Evolutionary conservation across 306 rosid species (phyloP).

Genomic region (Dicorynia guianensis): DNA sequence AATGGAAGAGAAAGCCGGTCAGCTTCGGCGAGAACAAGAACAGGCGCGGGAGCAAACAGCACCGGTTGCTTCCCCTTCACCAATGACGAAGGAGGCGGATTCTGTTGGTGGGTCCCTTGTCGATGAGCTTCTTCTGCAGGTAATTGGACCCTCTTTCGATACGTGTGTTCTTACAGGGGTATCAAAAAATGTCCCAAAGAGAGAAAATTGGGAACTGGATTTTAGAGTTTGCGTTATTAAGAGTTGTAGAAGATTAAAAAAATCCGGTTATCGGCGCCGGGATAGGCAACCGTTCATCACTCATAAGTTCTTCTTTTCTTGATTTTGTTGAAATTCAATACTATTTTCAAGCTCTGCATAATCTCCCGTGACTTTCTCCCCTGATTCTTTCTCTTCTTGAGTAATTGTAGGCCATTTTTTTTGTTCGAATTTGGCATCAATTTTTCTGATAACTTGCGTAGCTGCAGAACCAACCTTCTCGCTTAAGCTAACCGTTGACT

Average conservation of each 20-base stretch:
- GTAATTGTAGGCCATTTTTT: neutral
- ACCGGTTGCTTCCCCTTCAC: conserved; percentile 41
- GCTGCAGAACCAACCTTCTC: too few relatives aligned
- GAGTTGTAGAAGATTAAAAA: neutral
- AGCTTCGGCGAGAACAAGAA: conserved; percentile 35
- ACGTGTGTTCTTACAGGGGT: neutral
- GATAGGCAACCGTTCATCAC: too few relatives aligned
- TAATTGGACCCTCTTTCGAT: conserved; percentile 20
- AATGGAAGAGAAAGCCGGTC: conserved; percentile 53
- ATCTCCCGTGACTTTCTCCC: neutral
- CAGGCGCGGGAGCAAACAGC: conserved; percentile 36
- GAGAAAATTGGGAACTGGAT: conserved; percentile 29
- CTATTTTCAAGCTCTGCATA: conserved; percentile 5
- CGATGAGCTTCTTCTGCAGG: conserved; percentile 69
- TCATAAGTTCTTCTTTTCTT: neutral
- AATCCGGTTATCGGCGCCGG: neutral
- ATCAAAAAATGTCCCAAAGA: neutral
- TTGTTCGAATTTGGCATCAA: too few relatives aligned
- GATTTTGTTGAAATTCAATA: neutral
- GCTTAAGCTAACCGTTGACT: too few relatives aligned
- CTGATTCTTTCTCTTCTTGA: neutral
- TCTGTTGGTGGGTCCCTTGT: conserved; percentile 49
- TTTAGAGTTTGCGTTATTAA: conserved; percentile 1
- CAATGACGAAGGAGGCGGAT: conserved; percentile 22
- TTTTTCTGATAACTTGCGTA: too few relatives aligned